Percentiles rank a stretch among this genome's conserved stretches.
phyloP scores from a whole-genome alignment of 768 basidiomycete species.

The Russula virescens region DNA sequence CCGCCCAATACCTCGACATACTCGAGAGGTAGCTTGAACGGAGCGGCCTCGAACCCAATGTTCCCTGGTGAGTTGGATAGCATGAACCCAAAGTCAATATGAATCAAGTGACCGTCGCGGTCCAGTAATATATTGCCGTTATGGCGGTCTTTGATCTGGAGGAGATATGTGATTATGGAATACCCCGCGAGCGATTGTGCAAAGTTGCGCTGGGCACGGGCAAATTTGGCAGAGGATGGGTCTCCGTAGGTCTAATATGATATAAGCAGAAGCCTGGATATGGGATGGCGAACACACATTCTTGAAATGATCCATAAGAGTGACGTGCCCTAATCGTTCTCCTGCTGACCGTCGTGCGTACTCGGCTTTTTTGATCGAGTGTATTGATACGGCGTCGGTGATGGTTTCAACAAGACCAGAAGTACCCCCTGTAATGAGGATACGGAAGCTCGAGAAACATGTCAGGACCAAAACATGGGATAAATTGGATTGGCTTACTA shows the following conservation, averaged over 20 bases:
- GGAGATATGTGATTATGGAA: constrained; percentile 90
- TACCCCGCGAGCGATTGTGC: constrained; percentile 96
- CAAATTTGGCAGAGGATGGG: constrained; percentile 79
- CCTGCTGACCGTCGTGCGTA: constrained; percentile 84
- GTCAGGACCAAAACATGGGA: background rate
- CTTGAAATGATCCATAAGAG: constrained; percentile 87
- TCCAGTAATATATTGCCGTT: constrained; percentile 98
- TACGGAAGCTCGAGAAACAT: constrained; percentile 70
- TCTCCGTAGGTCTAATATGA: constrained; percentile 76
- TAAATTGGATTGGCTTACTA: constrained; percentile 45
- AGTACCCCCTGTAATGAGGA: constrained; percentile 86
- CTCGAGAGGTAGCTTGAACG: constrained; percentile 93
- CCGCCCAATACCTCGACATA: constrained; percentile 97
- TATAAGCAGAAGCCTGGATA: background rate
- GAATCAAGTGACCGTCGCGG: constrained; percentile 88
- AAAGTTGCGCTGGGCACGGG: constrained; percentile 89
- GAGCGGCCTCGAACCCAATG: constrained; percentile 98
- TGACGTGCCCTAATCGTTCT: constrained; percentile 80
- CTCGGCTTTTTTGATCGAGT: constrained; percentile 98
- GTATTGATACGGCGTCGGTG: constrained; percentile 96
- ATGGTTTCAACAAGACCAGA: constrained; percentile 98
- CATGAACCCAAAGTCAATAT: constrained; percentile 99
- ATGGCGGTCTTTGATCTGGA: constrained; percentile 98
- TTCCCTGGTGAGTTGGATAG: constrained; percentile 95
- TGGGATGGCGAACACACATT: constrained; percentile 44